These are phyloP conservation scores for Albugo laibachii DNA, from an alignment of 352 stramenopile species.

Conservation along the genomic window DNA sequence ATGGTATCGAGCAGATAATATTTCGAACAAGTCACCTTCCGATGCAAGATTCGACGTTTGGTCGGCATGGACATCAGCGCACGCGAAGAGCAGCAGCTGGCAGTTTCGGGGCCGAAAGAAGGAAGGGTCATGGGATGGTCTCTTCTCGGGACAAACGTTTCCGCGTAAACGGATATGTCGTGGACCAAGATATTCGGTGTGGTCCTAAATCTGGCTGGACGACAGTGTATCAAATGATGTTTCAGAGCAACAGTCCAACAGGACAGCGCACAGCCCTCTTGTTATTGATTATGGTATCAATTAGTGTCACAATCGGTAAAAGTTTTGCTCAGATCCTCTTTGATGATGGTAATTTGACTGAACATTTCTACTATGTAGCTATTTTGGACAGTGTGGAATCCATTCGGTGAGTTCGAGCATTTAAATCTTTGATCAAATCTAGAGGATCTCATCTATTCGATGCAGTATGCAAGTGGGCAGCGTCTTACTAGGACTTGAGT, in stretches of 20 bases:
- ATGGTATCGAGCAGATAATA: too few relatives aligned
- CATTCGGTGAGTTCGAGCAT: not conserved
- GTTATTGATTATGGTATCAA: constrained; percentile 41
- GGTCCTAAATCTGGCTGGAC: constrained; percentile 16
- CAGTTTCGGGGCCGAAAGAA: too few relatives aligned
- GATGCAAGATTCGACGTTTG: too few relatives aligned
- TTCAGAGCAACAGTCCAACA: constrained; percentile 43
- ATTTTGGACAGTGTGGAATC: not conserved
- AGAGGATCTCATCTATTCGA: not conserved
- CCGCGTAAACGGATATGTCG: not conserved
- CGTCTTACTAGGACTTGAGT: constrained; percentile 41
- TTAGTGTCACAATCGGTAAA: constrained; percentile 36
- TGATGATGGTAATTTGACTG: not conserved
- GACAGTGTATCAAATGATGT: constrained; percentile 48
- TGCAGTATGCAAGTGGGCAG: constrained; percentile 16
- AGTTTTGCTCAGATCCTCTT: not conserved
- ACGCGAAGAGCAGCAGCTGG: too few relatives aligned
- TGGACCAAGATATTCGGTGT: not conserved
- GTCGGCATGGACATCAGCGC: too few relatives aligned
- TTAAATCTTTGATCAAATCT: not conserved
- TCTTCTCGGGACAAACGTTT: not conserved
- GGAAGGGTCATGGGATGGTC: too few relatives aligned
- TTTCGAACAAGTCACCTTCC: too few relatives aligned
- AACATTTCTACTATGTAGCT: not conserved
- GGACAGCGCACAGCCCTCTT: constrained; percentile 43